Evolutionary conservation across 768 basidiomycete genomes (phyloP).

Genomic region (Cantharellus cinnabarinus): DNA sequence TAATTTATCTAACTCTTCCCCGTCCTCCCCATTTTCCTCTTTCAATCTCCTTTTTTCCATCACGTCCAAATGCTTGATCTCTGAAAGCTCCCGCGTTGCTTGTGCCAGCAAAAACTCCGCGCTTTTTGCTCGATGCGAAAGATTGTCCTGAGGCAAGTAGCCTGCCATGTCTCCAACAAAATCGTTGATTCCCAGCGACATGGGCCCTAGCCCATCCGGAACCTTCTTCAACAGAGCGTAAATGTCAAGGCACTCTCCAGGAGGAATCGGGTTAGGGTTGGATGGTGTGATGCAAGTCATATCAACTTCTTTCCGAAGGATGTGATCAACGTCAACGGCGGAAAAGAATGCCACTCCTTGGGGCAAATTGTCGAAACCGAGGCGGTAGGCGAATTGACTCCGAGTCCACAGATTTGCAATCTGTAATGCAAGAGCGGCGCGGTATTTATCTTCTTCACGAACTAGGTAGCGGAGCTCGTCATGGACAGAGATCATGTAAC

Average conservation of each 20-base stretch:
- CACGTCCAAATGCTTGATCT: constrained; percentile 21
- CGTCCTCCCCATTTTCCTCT: not conserved
- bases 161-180: constrained; percentile 25
- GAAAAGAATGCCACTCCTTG: constrained; percentile 96
- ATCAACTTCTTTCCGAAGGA: constrained; percentile 87
- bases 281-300: constrained; percentile 93
- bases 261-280: constrained; percentile 57
- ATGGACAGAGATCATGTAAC: constrained; percentile 92
- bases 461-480: constrained; percentile 93
- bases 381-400: constrained; percentile 66
- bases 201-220: constrained; percentile 36
- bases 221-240: constrained; percentile 41
- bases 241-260: constrained; percentile 79
- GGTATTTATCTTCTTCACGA: constrained; percentile 69
- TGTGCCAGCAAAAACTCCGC: constrained; percentile 60
- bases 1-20: too few species aligned
- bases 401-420: constrained; percentile 94
- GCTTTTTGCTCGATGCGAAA: constrained; percentile 40
- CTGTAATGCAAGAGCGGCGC: constrained; percentile 81
- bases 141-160: constrained; percentile 36
- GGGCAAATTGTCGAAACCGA: constrained; percentile 94
- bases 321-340: constrained; percentile 78
- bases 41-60: not conserved
- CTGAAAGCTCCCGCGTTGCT: constrained; percentile 45
- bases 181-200: constrained; percentile 19